Conservation (phyloP, 441 rosid species). For the Raphanus hybrid region DNA sequence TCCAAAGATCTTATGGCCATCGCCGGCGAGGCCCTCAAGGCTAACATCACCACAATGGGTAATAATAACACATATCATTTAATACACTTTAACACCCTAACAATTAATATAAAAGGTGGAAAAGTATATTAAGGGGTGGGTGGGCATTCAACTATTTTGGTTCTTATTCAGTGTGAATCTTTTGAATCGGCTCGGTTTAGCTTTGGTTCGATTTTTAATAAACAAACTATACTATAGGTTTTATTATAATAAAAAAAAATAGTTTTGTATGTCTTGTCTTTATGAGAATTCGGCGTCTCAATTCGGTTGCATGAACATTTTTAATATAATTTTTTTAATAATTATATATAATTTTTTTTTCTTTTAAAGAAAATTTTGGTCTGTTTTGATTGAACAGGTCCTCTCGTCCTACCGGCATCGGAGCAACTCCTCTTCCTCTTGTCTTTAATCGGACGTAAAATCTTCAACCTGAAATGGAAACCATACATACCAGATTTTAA, state of each 20-base stretch:
- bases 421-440: slow-evolving; percentile 81
- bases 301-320: slow-evolving; percentile 2
- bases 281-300: not conserved
- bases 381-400: slow-evolving; percentile 40
- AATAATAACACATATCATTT: not conserved
- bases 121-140: not conserved
- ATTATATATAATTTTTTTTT: too few relatives aligned
- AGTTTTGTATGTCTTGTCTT: too few relatives aligned
- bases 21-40: slow-evolving; percentile 92
- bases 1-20: slow-evolving; percentile 95
- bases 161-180: not conserved
- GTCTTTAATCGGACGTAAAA: slow-evolving; percentile 83
- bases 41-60: slow-evolving; percentile 90
- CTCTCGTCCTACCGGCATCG: slow-evolving; percentile 89
- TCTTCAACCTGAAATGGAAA: slow-evolving; percentile 75
- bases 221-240: not conserved
- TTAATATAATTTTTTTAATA: too few relatives aligned
- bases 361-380: not conserved
- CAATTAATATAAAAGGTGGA: too few relatives aligned
- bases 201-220: not conserved
- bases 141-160: not conserved
- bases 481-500: slow-evolving; percentile 96
- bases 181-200: not conserved
- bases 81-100: too few relatives aligned
- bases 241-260: too few relatives aligned